Base-by-base conservation (phyloP, 2,329 filamentous ascomycete genomes). In the Calonectria leucothoes region DNA sequence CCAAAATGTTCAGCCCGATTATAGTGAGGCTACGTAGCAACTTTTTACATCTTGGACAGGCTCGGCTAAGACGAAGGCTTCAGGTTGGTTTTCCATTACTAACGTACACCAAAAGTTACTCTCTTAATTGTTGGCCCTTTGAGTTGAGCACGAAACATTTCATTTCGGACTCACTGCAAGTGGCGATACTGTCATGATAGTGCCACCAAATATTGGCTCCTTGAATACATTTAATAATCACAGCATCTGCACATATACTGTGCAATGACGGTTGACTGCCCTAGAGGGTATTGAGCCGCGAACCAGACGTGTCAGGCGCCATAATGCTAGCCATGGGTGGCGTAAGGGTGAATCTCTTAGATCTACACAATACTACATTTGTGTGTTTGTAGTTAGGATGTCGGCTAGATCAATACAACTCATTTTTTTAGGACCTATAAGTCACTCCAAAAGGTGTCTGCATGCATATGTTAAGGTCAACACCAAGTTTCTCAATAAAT, bases 391-490 rank as follows among this genome's bases (percentile, higher is more conserved):
- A 82, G 74, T 74, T 82, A 82, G 79, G 76, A 75, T 74, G 64
- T 73, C 75, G 76, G 72, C 78, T 81, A 82, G 78, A 82, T 79
- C 67, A 82, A 82, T 82, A 82, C 75, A 81, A 66, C 75, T 59
- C 68, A 69, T 75, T 70, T 75, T 75, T 79, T 61, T 59, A 31
- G 74, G 70, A 71, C 70, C 61, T 63, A 70, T 37, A 37, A 68
- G 74, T 71, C 17, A 6, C 7, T 17, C 12, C 23, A 61, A 14
- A 23, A 17, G 1, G 14, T 29, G 6, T 20, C 27, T 15, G 33
- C 35, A 37, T 7, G 7, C 10, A 10, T 20, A 5, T 11, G 14
- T 20, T 12, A 6, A 20, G 3, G 12, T 37, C 4, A 14, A 27
- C 14, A 39, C 23, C 55, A 27, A 27, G 12, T 20, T 14, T 37